Conservation (phyloP, 257 asterid species). For the Scutellaria minor region DNA sequence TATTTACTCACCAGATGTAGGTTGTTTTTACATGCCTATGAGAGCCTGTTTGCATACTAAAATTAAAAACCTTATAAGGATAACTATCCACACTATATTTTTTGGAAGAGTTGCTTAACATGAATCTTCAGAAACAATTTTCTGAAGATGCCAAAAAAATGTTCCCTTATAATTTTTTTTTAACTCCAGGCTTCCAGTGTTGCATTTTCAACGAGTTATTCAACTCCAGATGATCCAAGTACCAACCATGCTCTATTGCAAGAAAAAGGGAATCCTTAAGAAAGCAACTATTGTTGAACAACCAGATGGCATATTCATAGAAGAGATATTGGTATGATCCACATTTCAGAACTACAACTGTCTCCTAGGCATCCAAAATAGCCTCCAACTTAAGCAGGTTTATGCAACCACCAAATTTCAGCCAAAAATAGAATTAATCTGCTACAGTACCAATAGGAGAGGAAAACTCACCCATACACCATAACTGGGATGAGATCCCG, state of each 20-base stretch:
- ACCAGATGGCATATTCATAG: not conserved
- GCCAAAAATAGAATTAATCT: not conserved
- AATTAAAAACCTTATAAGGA: too few relatives aligned
- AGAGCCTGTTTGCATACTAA: too few relatives aligned
- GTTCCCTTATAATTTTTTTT: not conserved
- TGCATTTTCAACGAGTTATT: not conserved
- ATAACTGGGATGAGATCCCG: constrained; percentile 98
- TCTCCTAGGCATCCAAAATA: not conserved
- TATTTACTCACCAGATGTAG: too few relatives aligned
- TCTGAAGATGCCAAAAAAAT: not conserved
- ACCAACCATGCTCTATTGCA: constrained; percentile 14
- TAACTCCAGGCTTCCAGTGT: not conserved
- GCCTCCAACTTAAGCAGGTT: constrained; percentile 21
- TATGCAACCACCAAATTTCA: constrained; percentile 21
- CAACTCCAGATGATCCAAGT: constrained; percentile 13
- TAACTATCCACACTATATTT: too few relatives aligned
- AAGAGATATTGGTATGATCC: not conserved
- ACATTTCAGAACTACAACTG: not conserved
- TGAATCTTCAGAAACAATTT: too few relatives aligned
- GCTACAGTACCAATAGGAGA: constrained; percentile 22
- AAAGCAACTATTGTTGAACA: not conserved
- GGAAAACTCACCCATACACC: constrained; percentile 91
- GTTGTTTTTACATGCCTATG: too few relatives aligned
- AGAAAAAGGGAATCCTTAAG: not conserved
- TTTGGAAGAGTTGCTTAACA: too few relatives aligned